Evolutionary conservation across 2,329 filamentous ascomycete species (phyloP).

Genomic region (Exophiala oligosperma): DNA sequence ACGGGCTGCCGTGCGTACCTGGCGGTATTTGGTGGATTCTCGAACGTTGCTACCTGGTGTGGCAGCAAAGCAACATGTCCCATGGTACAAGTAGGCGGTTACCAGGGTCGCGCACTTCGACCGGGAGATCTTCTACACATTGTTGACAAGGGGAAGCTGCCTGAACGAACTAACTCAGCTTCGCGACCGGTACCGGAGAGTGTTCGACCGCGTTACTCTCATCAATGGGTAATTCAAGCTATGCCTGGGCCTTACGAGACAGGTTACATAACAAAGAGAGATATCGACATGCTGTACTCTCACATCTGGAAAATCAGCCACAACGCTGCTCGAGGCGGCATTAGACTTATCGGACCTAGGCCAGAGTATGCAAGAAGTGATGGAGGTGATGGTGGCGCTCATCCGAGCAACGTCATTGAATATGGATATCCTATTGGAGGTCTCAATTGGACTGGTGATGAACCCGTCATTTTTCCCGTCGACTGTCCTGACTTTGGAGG

Average conservation of each 20-base stretch:
- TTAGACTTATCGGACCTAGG: slow-evolving; percentile 58
- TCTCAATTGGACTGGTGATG: slow-evolving; percentile 62
- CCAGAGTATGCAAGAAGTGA: slow-evolving; percentile 59
- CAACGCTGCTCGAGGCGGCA: slow-evolving; percentile 59
- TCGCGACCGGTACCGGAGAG: background rate
- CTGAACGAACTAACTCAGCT: background rate
- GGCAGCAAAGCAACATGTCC: background rate
- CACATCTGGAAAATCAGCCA: slow-evolving; percentile 61
- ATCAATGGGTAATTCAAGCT: background rate
- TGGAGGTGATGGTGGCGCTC: slow-evolving; percentile 62
- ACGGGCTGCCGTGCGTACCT: background rate
- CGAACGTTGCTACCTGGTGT: background rate
- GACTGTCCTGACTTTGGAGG: slow-evolving; percentile 62
- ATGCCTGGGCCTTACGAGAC: background rate
- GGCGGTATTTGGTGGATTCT: background rate
- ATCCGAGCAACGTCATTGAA: slow-evolving; percentile 59
- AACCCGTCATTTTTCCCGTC: slow-evolving; percentile 57
- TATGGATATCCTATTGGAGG: slow-evolving; percentile 60
- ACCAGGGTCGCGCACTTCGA: background rate
- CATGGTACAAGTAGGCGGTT: background rate
- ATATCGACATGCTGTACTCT: slow-evolving; percentile 44
- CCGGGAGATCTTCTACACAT: background rate
- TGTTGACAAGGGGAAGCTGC: background rate
- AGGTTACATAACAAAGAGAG: background rate
- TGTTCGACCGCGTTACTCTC: background rate